Evolutionary conservation across 352 stramenopile species (phyloP), one percentile per base, ranked within the genome.

Genomic region (Aphanomyces stellatus): DNA sequence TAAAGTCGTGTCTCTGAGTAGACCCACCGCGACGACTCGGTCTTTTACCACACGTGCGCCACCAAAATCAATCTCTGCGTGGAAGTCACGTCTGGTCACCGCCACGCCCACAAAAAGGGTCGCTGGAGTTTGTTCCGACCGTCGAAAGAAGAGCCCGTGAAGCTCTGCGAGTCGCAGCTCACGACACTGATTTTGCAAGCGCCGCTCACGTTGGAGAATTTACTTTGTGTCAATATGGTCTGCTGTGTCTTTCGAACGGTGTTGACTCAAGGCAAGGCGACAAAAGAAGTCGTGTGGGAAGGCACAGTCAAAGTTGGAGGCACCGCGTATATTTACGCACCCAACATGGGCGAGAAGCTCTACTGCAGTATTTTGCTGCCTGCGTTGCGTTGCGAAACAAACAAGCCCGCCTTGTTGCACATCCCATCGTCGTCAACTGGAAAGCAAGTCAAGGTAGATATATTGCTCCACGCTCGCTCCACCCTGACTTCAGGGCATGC

Each of bases 271-370:
- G 56, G 56, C 3, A 64, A 64, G 30, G 13, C 30, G 11, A 53
- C 41, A 2, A 64, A 64, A 25, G 37, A 46, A n/a, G 35, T 67
- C 17, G 46, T 67, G 4, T 67, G 60, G 60, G 60, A 67, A 60
- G 60, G 60, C 30, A 42, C 60, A n/a, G 57, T 67, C 33, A 67
- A 67, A 24, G 27, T 37, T 0, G 60, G 60, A 19, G 46, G 60
- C 30, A 10, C 19, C 22, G 49, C 60, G 5, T 31, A 28, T 8
- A 59, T 67, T 15, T 67, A 67, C 22, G 31, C 60, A 10, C 48
- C 60, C 19, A 59, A 42, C 11, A 10, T 67, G 43, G 24, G 25
- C 48, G 60, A 67, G 3, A 51, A 57, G 6, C 30, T 67, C 24
- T 67, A 67, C 42, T 33, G 31, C 24, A 67, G 46, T 30, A 24